Conservation (phyloP, 345 rosid genomes). For the Heritiera littoralis region DNA sequence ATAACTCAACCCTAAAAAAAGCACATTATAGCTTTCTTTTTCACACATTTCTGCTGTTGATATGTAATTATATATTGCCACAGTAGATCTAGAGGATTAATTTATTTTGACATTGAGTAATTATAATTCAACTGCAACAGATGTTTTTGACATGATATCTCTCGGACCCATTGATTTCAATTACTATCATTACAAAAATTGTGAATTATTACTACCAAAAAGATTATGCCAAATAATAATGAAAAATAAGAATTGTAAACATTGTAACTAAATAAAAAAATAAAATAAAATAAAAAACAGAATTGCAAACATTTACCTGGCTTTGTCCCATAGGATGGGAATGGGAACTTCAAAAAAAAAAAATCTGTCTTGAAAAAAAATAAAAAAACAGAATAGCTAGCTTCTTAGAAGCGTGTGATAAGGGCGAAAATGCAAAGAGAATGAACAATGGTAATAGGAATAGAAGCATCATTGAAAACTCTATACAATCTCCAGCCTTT, state of each 20-base stretch:
- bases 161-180: no score
- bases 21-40: not conserved
- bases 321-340: no score
- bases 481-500: conserved; percentile 24
- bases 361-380: not conserved
- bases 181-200: no score
- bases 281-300: no score
- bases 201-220: no score
- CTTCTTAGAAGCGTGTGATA: not conserved
- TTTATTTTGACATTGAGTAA: no score
- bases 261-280: no score
- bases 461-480: conserved; percentile 6
- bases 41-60: not conserved
- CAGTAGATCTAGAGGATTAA: not conserved
- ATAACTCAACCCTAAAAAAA: not conserved
- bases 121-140: not conserved
- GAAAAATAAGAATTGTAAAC: no score
- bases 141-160: no score
- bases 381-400: not conserved
- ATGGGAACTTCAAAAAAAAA: no score
- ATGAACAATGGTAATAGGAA: not conserved
- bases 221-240: no score
- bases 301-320: no score
- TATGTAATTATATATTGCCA: not conserved
- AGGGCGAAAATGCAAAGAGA: not conserved